Conservation (phyloP, 768 basidiomycete species). For the Podaxis mareebaensis region DNA sequence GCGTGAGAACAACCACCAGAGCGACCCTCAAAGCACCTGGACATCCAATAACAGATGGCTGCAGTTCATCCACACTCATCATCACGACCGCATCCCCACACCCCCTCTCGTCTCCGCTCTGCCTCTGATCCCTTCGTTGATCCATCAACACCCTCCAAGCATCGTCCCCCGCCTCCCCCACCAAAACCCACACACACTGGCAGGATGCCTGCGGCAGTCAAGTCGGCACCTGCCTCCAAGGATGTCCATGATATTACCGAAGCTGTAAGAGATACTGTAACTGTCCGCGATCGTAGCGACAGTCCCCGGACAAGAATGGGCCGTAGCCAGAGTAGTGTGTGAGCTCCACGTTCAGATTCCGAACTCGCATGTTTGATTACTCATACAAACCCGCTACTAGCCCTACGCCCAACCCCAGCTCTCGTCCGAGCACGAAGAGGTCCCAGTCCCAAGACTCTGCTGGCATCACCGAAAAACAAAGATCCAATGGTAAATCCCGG, state of each 20-base stretch:
- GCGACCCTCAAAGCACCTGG: constrained; percentile 13
- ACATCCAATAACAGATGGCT: constrained; percentile 27
- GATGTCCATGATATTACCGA: constrained; percentile 47
- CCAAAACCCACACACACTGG: constrained; percentile 26
- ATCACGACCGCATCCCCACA: constrained; percentile 23
- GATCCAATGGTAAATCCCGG: constrained; percentile 44
- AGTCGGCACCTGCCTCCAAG: constrained; percentile 18
- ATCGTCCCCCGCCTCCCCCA: constrained; percentile 36
- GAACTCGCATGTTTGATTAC: constrained; percentile 17
- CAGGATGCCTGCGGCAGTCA: constrained; percentile 15
- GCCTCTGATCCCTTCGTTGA: constrained; percentile 58
- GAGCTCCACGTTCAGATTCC: constrained; percentile 22
- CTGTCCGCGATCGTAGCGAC: constrained; percentile 42
- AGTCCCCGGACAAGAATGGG: constrained; percentile 49
- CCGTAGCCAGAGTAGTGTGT: constrained; percentile 62
- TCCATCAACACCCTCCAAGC: constrained; percentile 24
- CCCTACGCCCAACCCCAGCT: constrained; percentile 18
- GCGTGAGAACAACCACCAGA: constrained; percentile 31
- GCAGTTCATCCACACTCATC: constrained; percentile 26
- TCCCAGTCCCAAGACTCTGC: constrained; percentile 50
- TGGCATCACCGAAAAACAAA: constrained; percentile 36
- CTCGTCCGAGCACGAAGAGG: constrained; percentile 39
- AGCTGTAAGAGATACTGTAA: constrained; percentile 70
- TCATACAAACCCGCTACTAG: constrained; percentile 22
- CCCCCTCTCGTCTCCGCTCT: constrained; percentile 42